Evolutionary conservation across 2,329 filamentous ascomycete genomes (phyloP), one percentile per base, ranked within the genome.

Genomic region (Alternaria brassicicola): DNA sequence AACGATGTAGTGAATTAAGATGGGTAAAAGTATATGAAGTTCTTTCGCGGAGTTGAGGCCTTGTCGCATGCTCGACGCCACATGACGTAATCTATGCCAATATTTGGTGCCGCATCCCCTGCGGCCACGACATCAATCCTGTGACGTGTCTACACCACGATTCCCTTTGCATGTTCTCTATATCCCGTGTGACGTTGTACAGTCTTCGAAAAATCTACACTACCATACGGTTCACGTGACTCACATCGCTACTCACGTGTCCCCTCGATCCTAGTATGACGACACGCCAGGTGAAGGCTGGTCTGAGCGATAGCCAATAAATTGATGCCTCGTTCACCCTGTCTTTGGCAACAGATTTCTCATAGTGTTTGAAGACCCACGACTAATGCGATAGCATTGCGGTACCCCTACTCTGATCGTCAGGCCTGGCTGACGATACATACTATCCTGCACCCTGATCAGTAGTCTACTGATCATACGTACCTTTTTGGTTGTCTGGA

Each of bases 361-460:
- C 2, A n/a, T 9, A 0, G 39, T 26, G 26, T n/a, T 26, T n/a
- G 23, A 25, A 42, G 23, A 8, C 25, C 0, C 25, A 15, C 3
- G 5, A 42, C 13, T 8, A 42, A 23, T 6, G 23, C 38, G 15
- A 41, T 30, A 30, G 28, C 38, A 25, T 41, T 6, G 15, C 13
- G 6, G 2, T 41, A 0, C 12, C 15, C 6, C 13, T 41, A 0
- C 3, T 0, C 21, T 12, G n/a, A 15, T n/a, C n/a, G n/a, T n/a
- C n/a, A n/a, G n/a, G n/a, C n/a, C n/a, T n/a, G n/a, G n/a, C n/a
- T n/a, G n/a, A n/a, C n/a, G n/a, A n/a, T n/a, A n/a, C n/a, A n/a
- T n/a, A n/a, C n/a, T n/a, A n/a, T n/a, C n/a, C n/a, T n/a, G n/a
- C n/a, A n/a, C n/a, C n/a, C n/a, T n/a, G n/a, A n/a, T n/a, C n/a